These are phyloP conservation scores for Martiniozyma asiatica DNA, from an alignment of 1,139 yeast genomes.

Conservation along the genomic window DNA sequence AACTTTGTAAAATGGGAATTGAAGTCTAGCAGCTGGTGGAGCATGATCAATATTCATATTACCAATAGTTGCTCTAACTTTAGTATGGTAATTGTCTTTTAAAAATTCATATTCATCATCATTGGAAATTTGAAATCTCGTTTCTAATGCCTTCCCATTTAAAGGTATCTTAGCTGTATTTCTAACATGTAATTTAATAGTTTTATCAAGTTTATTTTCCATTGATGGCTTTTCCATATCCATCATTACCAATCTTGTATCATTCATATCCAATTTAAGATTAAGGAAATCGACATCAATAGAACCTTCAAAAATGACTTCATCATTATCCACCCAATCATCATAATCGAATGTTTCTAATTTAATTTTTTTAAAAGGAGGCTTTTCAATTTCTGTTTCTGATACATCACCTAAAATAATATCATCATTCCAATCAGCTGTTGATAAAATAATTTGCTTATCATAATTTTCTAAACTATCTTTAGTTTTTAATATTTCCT, in stretches of 20 bases:
- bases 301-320: constrained; percentile 67
- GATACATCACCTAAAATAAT: constrained; percentile 43
- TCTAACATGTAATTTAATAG: constrained; percentile 8
- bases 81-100: constrained; percentile 79
- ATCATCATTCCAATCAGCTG: constrained; percentile 80
- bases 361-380: constrained; percentile 18
- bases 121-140: constrained; percentile 72
- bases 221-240: constrained; percentile 22
- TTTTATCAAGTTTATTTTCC: constrained; percentile 6
- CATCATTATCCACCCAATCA: constrained; percentile 44
- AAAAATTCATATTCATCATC: constrained; percentile 76
- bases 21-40: constrained; percentile 74
- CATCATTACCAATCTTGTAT: constrained; percentile 62
- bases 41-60: constrained; percentile 87
- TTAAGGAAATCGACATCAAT: constrained; percentile 29
- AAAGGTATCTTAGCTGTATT: constrained; percentile 32
- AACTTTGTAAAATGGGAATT: constrained; percentile 86
- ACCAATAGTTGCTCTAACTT: constrained; percentile 87
- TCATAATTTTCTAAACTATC: constrained; percentile 33
- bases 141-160: constrained; percentile 34
- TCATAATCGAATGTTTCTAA: constrained; percentile 19
- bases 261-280: constrained; percentile 72
- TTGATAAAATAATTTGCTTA: constrained; percentile 55
- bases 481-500: constrained; percentile 14
- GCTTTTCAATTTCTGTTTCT: constrained; percentile 12